Percentiles rank a stretch among this genome's conserved stretches.
phyloP scores from a whole-genome alignment of 805 yeast genomes.

The Priceomyces castillae region DNA sequence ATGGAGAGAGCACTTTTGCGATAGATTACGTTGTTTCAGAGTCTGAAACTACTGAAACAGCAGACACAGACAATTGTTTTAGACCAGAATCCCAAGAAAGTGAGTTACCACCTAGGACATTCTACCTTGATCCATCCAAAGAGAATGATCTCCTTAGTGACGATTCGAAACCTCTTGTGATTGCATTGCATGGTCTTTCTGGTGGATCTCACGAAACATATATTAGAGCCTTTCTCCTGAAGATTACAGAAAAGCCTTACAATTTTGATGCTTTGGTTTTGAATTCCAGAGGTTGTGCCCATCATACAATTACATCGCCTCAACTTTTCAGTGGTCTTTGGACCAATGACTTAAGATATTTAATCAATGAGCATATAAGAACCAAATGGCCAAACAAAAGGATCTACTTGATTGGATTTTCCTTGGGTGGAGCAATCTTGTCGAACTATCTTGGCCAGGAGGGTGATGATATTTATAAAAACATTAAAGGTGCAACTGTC shows the following conservation, averaged over 20 bases:
- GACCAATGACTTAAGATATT: constrained; percentile 65
- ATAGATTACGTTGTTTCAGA: constrained; percentile 42
- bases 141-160: constrained; percentile 28
- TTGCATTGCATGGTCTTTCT: constrained; percentile 69
- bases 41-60: constrained; percentile 11
- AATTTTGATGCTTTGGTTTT: constrained; percentile 57
- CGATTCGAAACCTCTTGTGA: constrained; percentile 53
- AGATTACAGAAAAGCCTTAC: constrained; percentile 38
- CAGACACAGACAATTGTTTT: constrained; percentile 21
- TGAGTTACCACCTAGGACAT: constrained; percentile 66
- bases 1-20: constrained; percentile 46
- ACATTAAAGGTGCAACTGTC: constrained; percentile 55
- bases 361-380: constrained; percentile 49
- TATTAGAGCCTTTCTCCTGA: constrained; percentile 52
- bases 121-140: constrained; percentile 52
- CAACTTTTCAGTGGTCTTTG: constrained; percentile 64
- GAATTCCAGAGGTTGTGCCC: constrained; percentile 75
- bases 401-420: constrained; percentile 65
- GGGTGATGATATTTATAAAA: constrained; percentile 42
- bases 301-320: constrained; percentile 69
- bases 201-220: constrained; percentile 81
- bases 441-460: constrained; percentile 73
- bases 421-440: constrained; percentile 67
- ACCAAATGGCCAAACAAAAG: constrained; percentile 57
- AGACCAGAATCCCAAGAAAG: constrained; percentile 48